Conservation (phyloP, 148 eudicot species). For the Agrostemma githago region DNA sequence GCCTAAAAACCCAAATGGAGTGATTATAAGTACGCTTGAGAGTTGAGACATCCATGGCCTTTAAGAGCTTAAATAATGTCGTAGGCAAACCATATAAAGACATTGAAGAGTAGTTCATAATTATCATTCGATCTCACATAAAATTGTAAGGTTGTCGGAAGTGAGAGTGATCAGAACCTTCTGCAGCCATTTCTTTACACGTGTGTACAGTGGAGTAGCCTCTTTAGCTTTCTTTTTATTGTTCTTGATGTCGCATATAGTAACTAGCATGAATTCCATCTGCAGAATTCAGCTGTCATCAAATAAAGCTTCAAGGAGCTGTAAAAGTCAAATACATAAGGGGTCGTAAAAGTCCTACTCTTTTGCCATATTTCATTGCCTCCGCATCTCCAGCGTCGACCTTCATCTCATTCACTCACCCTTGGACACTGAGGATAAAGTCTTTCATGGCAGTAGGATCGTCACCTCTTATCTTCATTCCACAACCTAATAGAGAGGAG, state of each 20-base stretch:
- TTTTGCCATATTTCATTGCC: slow-evolving; percentile 45
- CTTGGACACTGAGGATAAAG: slow-evolving; percentile 65
- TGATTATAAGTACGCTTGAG: no score
- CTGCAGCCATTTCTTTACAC: slow-evolving; percentile 92
- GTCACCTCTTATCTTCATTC: slow-evolving; percentile 85
- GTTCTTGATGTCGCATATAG: slow-evolving; percentile 91
- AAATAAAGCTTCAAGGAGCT: slow-evolving; percentile 12
- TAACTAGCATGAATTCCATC: slow-evolving; percentile 98
- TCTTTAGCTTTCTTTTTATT: slow-evolving; percentile 75
- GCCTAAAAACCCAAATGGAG: no score
- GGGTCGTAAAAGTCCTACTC: slow-evolving; percentile 42
- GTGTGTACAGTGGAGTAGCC: slow-evolving; percentile 62
- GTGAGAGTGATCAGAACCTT: slow-evolving; percentile 42
- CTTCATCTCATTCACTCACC: slow-evolving; percentile 68
- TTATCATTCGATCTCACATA: background rate
- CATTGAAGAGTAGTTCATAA: background rate
- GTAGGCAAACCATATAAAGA: background rate
- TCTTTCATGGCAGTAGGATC: slow-evolving; percentile 87
- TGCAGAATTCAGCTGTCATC: slow-evolving; percentile 27
- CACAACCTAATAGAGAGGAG: slow-evolving; percentile 53
- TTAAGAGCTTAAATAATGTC: background rate
- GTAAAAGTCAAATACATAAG: slow-evolving; percentile 1
- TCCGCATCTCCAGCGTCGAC: slow-evolving; percentile 44
- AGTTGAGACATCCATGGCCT: no score
- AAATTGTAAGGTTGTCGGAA: background rate